Percentiles rank a stretch among this genome's conserved stretches.
Evolutionary conservation across 2,329 filamentous ascomycete genomes (phyloP).

Genomic region (Apiospora aurea): DNA sequence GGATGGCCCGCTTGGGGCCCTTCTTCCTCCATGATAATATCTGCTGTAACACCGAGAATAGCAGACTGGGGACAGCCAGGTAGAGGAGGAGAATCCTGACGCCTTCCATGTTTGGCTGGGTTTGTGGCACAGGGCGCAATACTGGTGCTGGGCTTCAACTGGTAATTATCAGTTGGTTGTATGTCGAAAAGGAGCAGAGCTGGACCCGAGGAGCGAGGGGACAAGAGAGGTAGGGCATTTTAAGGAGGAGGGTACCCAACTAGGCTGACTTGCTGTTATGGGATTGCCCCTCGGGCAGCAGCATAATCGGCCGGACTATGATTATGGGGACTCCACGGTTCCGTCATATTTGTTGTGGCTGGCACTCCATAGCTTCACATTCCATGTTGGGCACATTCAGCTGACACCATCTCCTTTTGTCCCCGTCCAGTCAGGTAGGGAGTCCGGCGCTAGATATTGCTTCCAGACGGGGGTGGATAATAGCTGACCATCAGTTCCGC

Average conservation of each 20-base stretch:
- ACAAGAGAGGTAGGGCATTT: neutral
- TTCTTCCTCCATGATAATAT: slow-evolving; percentile 45
- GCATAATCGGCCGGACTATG: slow-evolving; percentile 3
- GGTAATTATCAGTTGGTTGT: neutral
- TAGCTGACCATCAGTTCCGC: neutral
- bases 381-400: neutral
- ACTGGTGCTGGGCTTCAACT: neutral
- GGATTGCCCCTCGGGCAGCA: neutral
- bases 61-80: slow-evolving; percentile 53
- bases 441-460: slow-evolving; percentile 15
- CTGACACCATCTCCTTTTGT: neutral
- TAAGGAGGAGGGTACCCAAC: neutral
- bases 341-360: neutral
- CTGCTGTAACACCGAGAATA: slow-evolving; percentile 50
- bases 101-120: slow-evolving; percentile 45
- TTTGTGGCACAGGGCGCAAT: neutral
- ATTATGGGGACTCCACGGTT: neutral
- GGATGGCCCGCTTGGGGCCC: slow-evolving; percentile 45
- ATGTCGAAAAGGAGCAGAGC: neutral
- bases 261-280: neutral
- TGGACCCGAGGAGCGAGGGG: neutral
- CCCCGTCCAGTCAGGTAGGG: neutral
- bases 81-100: slow-evolving; percentile 51
- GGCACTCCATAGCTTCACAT: neutral
- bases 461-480: neutral